Percentiles rank a stretch among this genome's conserved stretches.
Conservation (phyloP, 805 yeast genomes). For the Kodamaea kaohsiungensis region DNA sequence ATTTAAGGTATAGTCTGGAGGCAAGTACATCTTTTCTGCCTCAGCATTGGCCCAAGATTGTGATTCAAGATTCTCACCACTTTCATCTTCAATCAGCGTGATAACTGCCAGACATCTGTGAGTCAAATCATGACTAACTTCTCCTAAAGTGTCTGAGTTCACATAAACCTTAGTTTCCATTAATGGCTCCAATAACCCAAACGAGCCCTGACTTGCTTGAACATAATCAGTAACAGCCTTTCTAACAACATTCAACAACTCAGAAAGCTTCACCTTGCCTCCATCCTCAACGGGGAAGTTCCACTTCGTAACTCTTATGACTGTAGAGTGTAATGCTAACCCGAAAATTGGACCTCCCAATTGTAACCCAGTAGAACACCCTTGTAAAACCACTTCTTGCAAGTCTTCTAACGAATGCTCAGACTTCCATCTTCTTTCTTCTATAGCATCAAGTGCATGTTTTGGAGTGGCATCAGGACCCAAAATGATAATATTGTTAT, state of each 20-base stretch:
- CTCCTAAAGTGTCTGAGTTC: constrained; percentile 73
- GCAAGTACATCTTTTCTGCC: constrained; percentile 66
- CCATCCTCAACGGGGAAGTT: constrained; percentile 50
- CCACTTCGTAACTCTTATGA: constrained; percentile 55
- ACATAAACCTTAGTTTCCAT: constrained; percentile 75
- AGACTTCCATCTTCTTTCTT: constrained; percentile 51
- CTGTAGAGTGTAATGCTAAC: constrained; percentile 59
- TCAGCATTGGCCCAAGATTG: constrained; percentile 52
- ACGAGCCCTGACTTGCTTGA: constrained; percentile 23
- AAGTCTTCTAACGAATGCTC: constrained; percentile 48
- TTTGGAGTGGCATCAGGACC: constrained; percentile 30
- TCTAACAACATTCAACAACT: constrained; percentile 45
- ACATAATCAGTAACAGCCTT: constrained; percentile 33
- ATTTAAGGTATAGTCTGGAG: constrained; percentile 69
- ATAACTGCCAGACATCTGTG: constrained; percentile 77
- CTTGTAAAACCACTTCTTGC: constrained; percentile 56
- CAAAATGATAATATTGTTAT: constrained; percentile 49
- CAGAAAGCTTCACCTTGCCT: constrained; percentile 23
- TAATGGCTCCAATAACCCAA: constrained; percentile 78
- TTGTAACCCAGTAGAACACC: constrained; percentile 61
- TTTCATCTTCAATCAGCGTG: constrained; percentile 67
- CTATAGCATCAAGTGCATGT: constrained; percentile 23
- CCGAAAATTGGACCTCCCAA: constrained; percentile 65
- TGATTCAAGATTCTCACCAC: constrained; percentile 34
- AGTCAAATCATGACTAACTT: constrained; percentile 80